Percentiles rank a stretch among this genome's conserved stretches.
Evolutionary conservation across 495 filamentous ascomycete genomes (phyloP).

Genomic region (Penicillium macrosclerotiorum): DNA sequence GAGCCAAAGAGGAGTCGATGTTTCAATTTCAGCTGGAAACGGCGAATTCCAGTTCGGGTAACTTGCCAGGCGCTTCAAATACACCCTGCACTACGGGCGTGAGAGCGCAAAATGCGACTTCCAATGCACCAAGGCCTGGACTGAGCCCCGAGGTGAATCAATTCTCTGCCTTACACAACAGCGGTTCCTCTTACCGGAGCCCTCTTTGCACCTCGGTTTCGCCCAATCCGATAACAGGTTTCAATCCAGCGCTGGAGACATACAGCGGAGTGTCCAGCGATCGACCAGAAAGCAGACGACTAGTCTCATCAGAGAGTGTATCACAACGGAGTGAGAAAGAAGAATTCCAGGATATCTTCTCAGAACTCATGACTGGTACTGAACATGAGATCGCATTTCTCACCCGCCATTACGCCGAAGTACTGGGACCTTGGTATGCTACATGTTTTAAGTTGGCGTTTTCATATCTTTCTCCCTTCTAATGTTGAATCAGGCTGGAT

Average conservation of each 20-base stretch:
- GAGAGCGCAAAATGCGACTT: too few relatives aligned
- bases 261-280: constrained; percentile 1
- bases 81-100: too few relatives aligned
- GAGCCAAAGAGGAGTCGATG: background rate
- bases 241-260: constrained; percentile 1
- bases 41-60: too few relatives aligned
- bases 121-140: background rate
- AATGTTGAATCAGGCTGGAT: constrained; percentile 32
- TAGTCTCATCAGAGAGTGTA: constrained; percentile 15
- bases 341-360: constrained; percentile 41
- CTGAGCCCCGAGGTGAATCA: background rate
- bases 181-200: constrained; percentile 9
- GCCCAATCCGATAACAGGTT: constrained; percentile 3
- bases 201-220: constrained; percentile 14
- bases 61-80: too few relatives aligned
- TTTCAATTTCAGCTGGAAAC: constrained; percentile 1
- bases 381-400: constrained; percentile 44
- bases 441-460: background rate
- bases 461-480: background rate
- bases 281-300: constrained; percentile 6
- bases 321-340: constrained; percentile 34
- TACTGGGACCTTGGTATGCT: constrained; percentile 36
- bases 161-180: background rate
- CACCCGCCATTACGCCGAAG: constrained; percentile 35
- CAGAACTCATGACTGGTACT: constrained; percentile 40